Evolutionary conservation across 495 filamentous ascomycete genomes (phyloP).

Genomic region (Lasiosphaeria hispida): DNA sequence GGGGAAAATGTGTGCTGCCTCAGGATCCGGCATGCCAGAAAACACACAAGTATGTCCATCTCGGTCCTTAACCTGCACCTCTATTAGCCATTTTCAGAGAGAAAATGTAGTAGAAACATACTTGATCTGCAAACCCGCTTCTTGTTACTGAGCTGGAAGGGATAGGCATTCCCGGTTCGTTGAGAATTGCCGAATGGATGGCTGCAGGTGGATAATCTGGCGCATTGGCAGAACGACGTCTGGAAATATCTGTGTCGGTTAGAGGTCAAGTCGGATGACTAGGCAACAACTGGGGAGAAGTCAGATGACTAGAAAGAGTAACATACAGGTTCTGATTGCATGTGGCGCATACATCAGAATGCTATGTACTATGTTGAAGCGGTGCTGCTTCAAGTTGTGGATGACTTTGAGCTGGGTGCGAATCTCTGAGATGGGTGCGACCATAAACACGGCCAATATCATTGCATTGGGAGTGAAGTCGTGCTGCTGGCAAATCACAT

Average conservation of each 20-base stretch:
- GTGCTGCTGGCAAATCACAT: too few species aligned
- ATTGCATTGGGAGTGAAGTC: too few species aligned
- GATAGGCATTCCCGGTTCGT: conserved; percentile 8
- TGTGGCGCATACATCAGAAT: too few species aligned
- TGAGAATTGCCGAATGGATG: neutral
- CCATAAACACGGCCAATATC: too few species aligned
- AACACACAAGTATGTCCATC: conserved; percentile 15
- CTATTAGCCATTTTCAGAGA: conserved; percentile 4
- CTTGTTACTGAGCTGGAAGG: conserved; percentile 6
- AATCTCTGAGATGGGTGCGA: too few species aligned
- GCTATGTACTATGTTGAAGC: too few species aligned
- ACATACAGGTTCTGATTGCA: too few species aligned
- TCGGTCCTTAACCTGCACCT: conserved; percentile 7
- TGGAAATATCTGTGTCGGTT: conserved; percentile 8
- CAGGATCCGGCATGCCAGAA: conserved; percentile 10
- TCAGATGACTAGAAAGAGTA: too few species aligned
- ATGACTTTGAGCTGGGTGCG: too few species aligned
- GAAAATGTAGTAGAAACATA: neutral
- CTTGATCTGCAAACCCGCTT: neutral
- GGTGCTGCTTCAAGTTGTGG: too few species aligned
- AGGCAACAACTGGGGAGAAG: neutral
- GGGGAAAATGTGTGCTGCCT: conserved; percentile 16
- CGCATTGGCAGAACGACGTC: neutral
- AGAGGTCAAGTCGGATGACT: neutral
- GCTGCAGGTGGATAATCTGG: neutral